Evolutionary conservation across 768 basidiomycete species (phyloP), one percentile per base, ranked within the genome.

Genomic region (Mrakia blollopis): DNA sequence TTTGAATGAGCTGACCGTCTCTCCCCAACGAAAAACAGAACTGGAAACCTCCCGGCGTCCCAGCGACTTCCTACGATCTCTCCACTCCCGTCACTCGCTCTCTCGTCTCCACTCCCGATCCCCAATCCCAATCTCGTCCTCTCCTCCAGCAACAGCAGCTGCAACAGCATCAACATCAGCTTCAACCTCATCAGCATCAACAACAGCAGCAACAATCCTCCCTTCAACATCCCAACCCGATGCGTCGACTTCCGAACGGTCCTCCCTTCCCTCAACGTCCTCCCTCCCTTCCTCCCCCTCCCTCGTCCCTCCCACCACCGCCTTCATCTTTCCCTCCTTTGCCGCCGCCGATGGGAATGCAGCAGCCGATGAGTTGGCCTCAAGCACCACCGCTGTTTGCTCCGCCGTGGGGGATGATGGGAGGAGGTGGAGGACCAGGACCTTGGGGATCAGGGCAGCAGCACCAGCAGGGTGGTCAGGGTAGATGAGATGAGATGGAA

Each of bases 41-140:
- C 68, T 78, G 77, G 77, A 78, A 78, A 68, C 77, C 77, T 14
- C 77, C 77, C 8, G 72, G 50, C 52, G 21, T 67, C 39, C 54
- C 52, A 37, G 28, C 54, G 6, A 11, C 73, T 3, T 39, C 68
- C 13, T 60, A 39, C 37, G 32, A 54, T 8, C 68, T 52, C n/a
- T 67, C 52, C 16, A 39, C 74, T 16, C 67, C 63, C 21, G n/a
- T 32, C 35, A 61, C 75, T 5, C 67, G 47, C 41, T 61, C 75
- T 4, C 32, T 37, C 52, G 37, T 63, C 35, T 47, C 74, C 21
- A 67, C 63, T 6, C 65, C 74, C 13, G 63, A 65, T 3, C 63
- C 74, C 18, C 61, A 73, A 37, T 18, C 72, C 6, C 35, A 25
- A 28, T 28, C 62, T 14, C 32, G 61, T 47, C 21, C 41, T 32